Evolutionary conservation across 2,329 filamentous ascomycete genomes (phyloP), one percentile per base, ranked within the genome.

Genomic region (Fusarium solani-melongenae): DNA sequence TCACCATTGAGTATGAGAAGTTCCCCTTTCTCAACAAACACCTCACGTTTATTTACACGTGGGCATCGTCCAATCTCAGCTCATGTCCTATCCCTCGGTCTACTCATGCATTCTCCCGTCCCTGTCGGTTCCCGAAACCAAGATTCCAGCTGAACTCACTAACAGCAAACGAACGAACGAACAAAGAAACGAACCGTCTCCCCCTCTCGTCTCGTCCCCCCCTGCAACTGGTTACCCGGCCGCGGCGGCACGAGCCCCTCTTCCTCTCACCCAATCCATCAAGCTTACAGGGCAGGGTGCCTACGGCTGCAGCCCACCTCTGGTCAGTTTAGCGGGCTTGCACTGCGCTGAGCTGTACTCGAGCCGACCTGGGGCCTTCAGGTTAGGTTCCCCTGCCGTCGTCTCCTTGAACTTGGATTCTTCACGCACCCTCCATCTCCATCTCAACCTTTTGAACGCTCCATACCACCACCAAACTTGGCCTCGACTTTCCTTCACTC

Each of bases 201-300:
- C 62, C 58, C 51, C 53, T 34, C 31, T 15, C 17, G 9, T 53
- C 51, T 31, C 41, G 14, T 46, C 41, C 51, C 53, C 56, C 44
- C 56, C 56, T 73, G 56, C 70, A 51, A 73, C 64, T 74, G 62
- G 70, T 75, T 75, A 76, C 71, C 73, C 38, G 59, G 63, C 51
- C 51, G 66, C 51, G 61, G 66, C 66, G 62, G 67, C 66, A 69
- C 72, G 57, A 61, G 64, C 67, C 66, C 67, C 66, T 29, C 70
- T 66, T 66, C 57, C 55, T 63, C 58, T 62, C 67, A 69, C 62
- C 61, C 44, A 41, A 60, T 55, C 66, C 56, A 24, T 31, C 17
- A 65, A 69, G 69, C 71, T 58, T 58, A 66, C 67, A 66, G 64
- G 68, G 39, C 71, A 31, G 39, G 58, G 17, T 31, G 20, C 20